Base-by-base conservation (phyloP, 768 basidiomycete species). In the Epithele typhae region DNA sequence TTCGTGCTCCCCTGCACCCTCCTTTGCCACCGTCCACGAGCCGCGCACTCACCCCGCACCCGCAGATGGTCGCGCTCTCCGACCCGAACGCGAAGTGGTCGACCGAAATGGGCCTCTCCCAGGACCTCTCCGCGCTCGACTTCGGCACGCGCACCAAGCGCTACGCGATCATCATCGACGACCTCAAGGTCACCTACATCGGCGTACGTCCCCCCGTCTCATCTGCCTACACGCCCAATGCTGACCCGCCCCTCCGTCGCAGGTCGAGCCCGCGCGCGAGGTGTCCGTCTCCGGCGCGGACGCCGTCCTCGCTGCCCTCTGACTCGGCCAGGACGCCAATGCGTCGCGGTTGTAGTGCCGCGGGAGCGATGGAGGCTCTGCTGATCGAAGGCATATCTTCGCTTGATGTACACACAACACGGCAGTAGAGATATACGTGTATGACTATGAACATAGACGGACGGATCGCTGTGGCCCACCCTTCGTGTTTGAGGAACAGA, bases 121-220 rank as follows among this genome's bases (percentile, higher is more conserved):
- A 76, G 82, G 40, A 84, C 59, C 65, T 82, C 19, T 48, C 41
- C 37, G 77, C 49, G 48, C 46, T 57, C 33, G 69, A 67, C 25
- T 61, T 71, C 53, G 70, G 70, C 24, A 55, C 47, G 43, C 68
- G 71, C 30, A 68, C 69, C 32, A 60, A 57, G 21, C 77, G 84
- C 39, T 87, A 79, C 51, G 83, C 79, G 23, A 53, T 87, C 46
- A 66, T 87, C 56, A 56, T 87, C 55, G 83, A 92, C 37, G 74
- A 87, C 59, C 74, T 87, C 43, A 76, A 81, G 51, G 78, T 92
- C 56, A 78, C 76, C 51, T 82, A 84, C 56, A 56, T 89, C 44
- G 76, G 54, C n/a, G 63, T 62, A 32, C n/a, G 59, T 59, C 4
- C 17, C 6, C 25, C 18, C 37, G 19, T 24, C n/a, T 45, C 11